phyloP scores from a whole-genome alignment of 768 basidiomycete genomes.

The Xerocomellus chrysenteron region DNA sequence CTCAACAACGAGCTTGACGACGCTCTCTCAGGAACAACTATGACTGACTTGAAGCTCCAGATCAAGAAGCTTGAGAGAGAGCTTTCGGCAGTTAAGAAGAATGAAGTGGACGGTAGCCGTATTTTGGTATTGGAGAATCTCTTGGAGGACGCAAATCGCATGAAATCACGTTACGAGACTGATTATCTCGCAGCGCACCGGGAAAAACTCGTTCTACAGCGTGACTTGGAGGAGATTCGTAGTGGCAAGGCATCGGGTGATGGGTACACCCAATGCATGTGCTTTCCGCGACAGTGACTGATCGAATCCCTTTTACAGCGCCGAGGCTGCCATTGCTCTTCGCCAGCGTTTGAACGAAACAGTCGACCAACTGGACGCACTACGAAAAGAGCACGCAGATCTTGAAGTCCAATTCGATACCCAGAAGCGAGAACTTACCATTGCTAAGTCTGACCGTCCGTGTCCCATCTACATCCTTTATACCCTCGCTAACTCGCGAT shows the following conservation, averaged over 20 bases:
- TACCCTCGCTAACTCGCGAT: conserved; percentile 5
- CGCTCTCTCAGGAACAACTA: conserved; percentile 78
- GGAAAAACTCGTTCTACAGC: conserved; percentile 75
- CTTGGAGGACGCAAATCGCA: conserved; percentile 85
- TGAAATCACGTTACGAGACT: conserved; percentile 85
- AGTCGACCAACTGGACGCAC: conserved; percentile 71
- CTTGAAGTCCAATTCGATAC: conserved; percentile 69
- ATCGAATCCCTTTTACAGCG: conserved; percentile 40
- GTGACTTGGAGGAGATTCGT: conserved; percentile 84
- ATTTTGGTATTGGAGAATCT: conserved; percentile 88
- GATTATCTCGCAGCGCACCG: conserved; percentile 86
- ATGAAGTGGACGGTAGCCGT: conserved; percentile 73
- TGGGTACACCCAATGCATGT: conserved; percentile 49
- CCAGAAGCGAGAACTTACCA: conserved; percentile 64
- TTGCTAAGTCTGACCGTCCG: conserved; percentile 85
- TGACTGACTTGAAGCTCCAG: conserved; percentile 89
- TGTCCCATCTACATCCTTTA: conserved; percentile 3
- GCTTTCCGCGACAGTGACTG: neutral
- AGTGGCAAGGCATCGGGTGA: conserved; percentile 83
- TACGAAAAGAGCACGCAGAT: conserved; percentile 67
- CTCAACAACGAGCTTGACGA: conserved; percentile 87
- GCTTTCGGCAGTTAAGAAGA: conserved; percentile 68
- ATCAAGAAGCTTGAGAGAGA: conserved; percentile 81
- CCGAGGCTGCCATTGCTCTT: conserved; percentile 85
- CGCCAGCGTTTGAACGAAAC: conserved; percentile 87